Conservation (phyloP, 2,329 filamentous ascomycete genomes). For the Nothophoma quercina region DNA sequence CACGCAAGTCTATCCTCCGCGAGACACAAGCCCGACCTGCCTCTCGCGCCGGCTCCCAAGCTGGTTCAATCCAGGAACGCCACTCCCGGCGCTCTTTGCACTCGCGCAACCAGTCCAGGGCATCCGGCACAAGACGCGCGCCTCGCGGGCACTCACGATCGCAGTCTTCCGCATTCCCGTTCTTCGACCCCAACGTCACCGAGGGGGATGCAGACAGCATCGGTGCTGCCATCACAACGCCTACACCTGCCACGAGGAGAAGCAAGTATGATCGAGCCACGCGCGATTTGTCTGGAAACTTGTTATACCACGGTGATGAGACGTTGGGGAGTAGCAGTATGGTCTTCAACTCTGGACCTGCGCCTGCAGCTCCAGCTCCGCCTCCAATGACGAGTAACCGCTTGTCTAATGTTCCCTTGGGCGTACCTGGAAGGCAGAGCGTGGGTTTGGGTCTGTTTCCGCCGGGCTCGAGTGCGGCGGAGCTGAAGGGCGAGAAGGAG, state of each 20-base stretch:
- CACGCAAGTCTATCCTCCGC: slow-evolving; percentile 17
- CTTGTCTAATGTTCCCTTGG: slow-evolving; percentile 1
- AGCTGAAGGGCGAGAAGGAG: slow-evolving; percentile 13
- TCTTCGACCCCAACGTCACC: slow-evolving; percentile 29
- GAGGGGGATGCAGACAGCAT: slow-evolving; percentile 14
- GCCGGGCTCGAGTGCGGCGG: slow-evolving; percentile 19
- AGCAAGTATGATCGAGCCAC: slow-evolving; percentile 16
- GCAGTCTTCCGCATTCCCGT: slow-evolving; percentile 41
- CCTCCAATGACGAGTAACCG: slow-evolving; percentile 12
- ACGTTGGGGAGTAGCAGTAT: slow-evolving; percentile 29
- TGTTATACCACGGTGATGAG: slow-evolving; percentile 29
- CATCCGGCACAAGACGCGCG: slow-evolving; percentile 25
- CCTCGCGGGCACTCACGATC: slow-evolving; percentile 30
- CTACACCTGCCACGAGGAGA: not conserved
- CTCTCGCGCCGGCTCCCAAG: slow-evolving; percentile 13
- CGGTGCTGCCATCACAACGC: slow-evolving; percentile 12
- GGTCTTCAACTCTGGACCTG: slow-evolving; percentile 17
- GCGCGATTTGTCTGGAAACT: slow-evolving; percentile 31
- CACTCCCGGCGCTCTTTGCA: slow-evolving; percentile 37
- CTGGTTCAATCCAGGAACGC: slow-evolving; percentile 26
- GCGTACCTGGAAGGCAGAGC: slow-evolving; percentile 1
- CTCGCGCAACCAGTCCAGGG: slow-evolving; percentile 31
- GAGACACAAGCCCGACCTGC: slow-evolving; percentile 4
- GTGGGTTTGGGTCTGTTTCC: slow-evolving; percentile 24
- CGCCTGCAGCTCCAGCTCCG: too few relatives aligned